phyloP scores from a whole-genome alignment of 1,139 yeast genomes.

The Geotrichum reessii region DNA sequence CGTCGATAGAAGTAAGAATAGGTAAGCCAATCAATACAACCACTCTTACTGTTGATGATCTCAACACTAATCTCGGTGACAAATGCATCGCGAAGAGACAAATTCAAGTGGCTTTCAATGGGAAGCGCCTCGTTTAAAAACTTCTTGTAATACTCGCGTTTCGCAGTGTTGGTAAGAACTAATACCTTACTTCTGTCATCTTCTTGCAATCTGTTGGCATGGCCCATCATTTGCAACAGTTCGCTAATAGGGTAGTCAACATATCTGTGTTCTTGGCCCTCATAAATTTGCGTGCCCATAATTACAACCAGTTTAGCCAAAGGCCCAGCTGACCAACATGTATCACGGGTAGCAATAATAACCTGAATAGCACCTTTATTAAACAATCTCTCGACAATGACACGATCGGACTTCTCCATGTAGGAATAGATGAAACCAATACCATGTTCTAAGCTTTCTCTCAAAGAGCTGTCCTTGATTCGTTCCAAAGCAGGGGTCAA shows the following conservation, averaged over 20 bases:
- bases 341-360: constrained; percentile 55
- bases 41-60: constrained; percentile 66
- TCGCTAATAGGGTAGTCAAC: constrained; percentile 64
- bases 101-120: constrained; percentile 67
- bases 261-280: constrained; percentile 66
- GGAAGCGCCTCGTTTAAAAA: constrained; percentile 75
- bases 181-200: constrained; percentile 42
- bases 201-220: constrained; percentile 37
- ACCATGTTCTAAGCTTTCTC: constrained; percentile 50
- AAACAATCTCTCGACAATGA: constrained; percentile 51
- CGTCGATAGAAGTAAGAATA: constrained; percentile 79
- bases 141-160: constrained; percentile 59
- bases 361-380: constrained; percentile 47
- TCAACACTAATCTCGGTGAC: constrained; percentile 65
- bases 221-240: constrained; percentile 69
- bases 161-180: constrained; percentile 53
- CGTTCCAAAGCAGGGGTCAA: constrained; percentile 43
- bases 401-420: constrained; percentile 53
- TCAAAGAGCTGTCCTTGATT: constrained; percentile 46
- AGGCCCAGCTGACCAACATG: constrained; percentile 45
- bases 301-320: constrained; percentile 52
- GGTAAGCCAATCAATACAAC: constrained; percentile 86
- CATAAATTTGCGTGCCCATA: constrained; percentile 66
- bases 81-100: constrained; percentile 57
- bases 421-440: constrained; percentile 58